These are phyloP conservation scores for Petunia hybrid DNA, from an alignment of 305 asterid species.

Conservation along the genomic window DNA sequence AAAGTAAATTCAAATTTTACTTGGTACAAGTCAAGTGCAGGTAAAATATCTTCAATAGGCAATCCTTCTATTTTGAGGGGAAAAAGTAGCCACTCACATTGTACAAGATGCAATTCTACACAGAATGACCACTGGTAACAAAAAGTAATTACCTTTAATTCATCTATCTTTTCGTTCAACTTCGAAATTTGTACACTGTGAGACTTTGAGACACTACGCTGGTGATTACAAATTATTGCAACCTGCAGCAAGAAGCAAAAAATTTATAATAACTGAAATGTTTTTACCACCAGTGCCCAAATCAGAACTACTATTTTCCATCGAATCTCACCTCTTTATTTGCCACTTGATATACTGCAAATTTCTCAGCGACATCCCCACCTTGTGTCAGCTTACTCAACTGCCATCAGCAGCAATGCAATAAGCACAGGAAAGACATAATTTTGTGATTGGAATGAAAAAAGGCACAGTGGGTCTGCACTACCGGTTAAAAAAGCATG, in stretches of 20 bases:
- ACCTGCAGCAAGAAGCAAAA: conserved; percentile 60
- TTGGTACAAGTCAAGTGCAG: conserved; percentile 25
- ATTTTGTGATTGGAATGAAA: background rate
- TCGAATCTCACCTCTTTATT: conserved; percentile 83
- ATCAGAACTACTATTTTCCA: conserved; percentile 11
- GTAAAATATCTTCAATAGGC: conserved; percentile 23
- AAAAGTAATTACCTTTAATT: conserved; percentile 66
- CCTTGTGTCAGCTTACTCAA: conserved; percentile 66
- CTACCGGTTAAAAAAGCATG: conserved; percentile 7
- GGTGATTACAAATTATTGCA: conserved; percentile 98
- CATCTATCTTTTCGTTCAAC: conserved; percentile 86
- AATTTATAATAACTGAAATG: background rate
- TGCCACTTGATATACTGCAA: conserved; percentile 75
- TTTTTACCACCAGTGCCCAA: background rate
- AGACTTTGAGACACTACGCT: conserved; percentile 88
- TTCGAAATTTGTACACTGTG: conserved; percentile 84
- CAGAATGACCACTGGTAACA: conserved; percentile 11
- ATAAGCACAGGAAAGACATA: conserved; percentile 13
- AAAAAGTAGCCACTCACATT: background rate
- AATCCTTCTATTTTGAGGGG: conserved; percentile 4
- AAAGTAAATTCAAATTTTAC: background rate
- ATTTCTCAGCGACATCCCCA: conserved; percentile 73
- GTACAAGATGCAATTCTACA: background rate
- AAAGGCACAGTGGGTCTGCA: conserved; percentile 26
- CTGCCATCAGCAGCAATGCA: conserved; percentile 54